Percentiles rank a stretch among this genome's conserved stretches.
phyloP scores from a whole-genome alignment of 306 rosid genomes.

The Cajanus cajan region DNA sequence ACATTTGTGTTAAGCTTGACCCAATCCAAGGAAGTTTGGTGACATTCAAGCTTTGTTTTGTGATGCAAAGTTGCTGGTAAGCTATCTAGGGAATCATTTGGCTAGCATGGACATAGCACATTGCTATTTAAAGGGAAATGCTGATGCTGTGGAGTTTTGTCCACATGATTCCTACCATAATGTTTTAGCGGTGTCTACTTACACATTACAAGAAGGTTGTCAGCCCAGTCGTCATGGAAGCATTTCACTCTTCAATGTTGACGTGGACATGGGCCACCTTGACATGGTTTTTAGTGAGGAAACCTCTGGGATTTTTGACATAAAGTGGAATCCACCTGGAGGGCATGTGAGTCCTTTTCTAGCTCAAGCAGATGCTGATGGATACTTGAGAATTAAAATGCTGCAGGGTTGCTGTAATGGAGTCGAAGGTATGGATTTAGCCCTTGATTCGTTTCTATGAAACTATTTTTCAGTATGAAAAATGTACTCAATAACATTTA shows the following conservation, averaged over 20 bases:
- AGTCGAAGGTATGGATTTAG: conserved; percentile 47
- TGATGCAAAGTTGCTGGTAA: neutral
- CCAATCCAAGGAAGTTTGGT: conserved; percentile 63
- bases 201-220: conserved; percentile 70
- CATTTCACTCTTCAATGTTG: conserved; percentile 61
- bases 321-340: conserved; percentile 73
- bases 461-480: neutral
- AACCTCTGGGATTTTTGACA: conserved; percentile 74
- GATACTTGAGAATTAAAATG: conserved; percentile 64
- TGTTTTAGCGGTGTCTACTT: conserved; percentile 80
- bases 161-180: conserved; percentile 52
- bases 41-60: conserved; percentile 22
- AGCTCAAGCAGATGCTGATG: conserved; percentile 86
- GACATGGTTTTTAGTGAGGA: conserved; percentile 50
- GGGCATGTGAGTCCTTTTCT: conserved; percentile 49
- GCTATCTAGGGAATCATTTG: neutral
- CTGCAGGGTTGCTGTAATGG: conserved; percentile 44
- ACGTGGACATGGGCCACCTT: conserved; percentile 40
- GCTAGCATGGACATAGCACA: conserved; percentile 71
- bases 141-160: conserved; percentile 91
- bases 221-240: conserved; percentile 69
- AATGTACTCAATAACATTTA: neutral
- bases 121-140: conserved; percentile 70
- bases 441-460: conserved; percentile 49
- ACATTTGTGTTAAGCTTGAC: neutral